Conservation (phyloP, 495 filamentous ascomycete genomes). For the Aspergillus ellipticus region DNA sequence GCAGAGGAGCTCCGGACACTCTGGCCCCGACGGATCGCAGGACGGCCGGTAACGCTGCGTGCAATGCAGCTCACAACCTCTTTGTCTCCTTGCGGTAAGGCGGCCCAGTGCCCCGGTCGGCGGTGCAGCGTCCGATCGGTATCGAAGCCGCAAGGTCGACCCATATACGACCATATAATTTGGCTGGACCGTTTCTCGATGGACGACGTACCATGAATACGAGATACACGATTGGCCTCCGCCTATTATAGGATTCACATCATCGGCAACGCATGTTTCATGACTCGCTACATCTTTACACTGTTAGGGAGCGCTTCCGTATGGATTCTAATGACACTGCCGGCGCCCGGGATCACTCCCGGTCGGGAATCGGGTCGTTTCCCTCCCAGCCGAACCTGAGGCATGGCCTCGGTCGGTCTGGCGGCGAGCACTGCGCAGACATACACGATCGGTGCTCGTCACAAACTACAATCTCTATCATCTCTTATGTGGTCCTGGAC, state of each 20-base stretch:
- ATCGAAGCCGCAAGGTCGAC: slow-evolving; percentile 7
- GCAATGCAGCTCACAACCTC: background rate
- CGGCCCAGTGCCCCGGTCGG: background rate
- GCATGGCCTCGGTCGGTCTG: background rate
- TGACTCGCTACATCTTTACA: background rate
- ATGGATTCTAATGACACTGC: background rate
- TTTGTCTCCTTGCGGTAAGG: background rate
- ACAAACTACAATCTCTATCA: slow-evolving; percentile 4
- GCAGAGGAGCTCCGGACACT: slow-evolving; percentile 49
- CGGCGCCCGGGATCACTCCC: background rate
- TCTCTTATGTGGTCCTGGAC: slow-evolving; percentile 1
- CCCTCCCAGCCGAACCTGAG: background rate
- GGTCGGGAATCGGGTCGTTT: background rate
- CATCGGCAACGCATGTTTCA: slow-evolving; percentile 7
- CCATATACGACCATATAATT: slow-evolving; percentile 8
- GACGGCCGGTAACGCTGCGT: slow-evolving; percentile 29
- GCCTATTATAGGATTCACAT: slow-evolving; percentile 11
- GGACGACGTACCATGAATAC: slow-evolving; percentile 7
- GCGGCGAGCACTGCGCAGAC: background rate
- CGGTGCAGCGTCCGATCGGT: background rate
- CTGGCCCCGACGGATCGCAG: slow-evolving; percentile 35
- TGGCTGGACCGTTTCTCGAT: slow-evolving; percentile 12
- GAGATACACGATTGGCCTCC: slow-evolving; percentile 9
- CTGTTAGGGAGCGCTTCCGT: background rate
- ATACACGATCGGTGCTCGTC: slow-evolving; percentile 1